A percentile compares a stretch with the other conserved stretches of the same genome.
These are phyloP conservation scores for Aspergillus melleus DNA, from an alignment of 2,329 filamentous ascomycete species.

Conservation along the genomic window DNA sequence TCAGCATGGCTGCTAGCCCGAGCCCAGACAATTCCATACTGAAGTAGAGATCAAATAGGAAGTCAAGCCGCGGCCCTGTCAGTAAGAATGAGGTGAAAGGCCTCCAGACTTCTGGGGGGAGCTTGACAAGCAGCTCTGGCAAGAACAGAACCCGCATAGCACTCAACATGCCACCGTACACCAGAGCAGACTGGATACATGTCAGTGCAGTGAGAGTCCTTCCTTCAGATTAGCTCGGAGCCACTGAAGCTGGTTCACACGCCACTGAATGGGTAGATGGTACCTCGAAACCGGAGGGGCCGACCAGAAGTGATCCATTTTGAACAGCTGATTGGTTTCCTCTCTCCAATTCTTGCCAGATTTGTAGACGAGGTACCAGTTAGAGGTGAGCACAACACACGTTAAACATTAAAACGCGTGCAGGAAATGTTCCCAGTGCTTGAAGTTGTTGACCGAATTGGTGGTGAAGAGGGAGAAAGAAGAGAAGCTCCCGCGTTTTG, in stretches of 20 bases:
- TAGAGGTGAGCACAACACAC: not conserved
- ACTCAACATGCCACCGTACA: constrained; percentile 59
- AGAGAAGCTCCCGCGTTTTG: not conserved
- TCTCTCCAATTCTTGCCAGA: not conserved
- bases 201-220: constrained; percentile 69
- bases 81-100: constrained; percentile 59
- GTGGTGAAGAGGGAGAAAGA: not conserved
- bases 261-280: constrained; percentile 8
- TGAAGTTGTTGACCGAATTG: not conserved
- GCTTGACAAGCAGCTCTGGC: constrained; percentile 52
- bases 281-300: constrained; percentile 68
- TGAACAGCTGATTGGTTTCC: no score
- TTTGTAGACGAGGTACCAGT: not conserved
- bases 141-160: constrained; percentile 56
- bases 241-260: constrained; percentile 44
- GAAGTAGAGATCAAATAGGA: constrained; percentile 75
- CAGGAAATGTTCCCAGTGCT: not conserved
- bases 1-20: constrained; percentile 31
- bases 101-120: constrained; percentile 63
- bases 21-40: constrained; percentile 44
- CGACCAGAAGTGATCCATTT: constrained; percentile 64
- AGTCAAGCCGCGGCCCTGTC: constrained; percentile 55
- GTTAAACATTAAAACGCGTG: not conserved
- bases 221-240: constrained; percentile 27
- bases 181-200: constrained; percentile 62